These are phyloP conservation scores for Miscanthus lutarioriparius DNA, from an alignment of 176 grass and related monocot species.

Conservation along the genomic window DNA sequence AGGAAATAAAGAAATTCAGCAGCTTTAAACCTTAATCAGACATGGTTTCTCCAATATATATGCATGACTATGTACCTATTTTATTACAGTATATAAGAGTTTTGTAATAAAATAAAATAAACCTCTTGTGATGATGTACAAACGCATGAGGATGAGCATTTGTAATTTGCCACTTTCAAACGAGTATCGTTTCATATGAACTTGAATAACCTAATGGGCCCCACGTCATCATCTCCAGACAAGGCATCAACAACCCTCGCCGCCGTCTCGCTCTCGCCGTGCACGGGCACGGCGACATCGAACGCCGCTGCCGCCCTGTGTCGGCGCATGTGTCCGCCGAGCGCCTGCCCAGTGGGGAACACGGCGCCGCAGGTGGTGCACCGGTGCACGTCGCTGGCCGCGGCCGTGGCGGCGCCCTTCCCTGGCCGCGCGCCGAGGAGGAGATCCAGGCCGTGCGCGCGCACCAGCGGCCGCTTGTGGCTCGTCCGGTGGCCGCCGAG, in stretches of 20 bases:
- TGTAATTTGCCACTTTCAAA: too few relatives aligned
- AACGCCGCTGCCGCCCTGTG: slow-evolving; percentile 22
- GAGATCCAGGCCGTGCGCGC: slow-evolving; percentile 41
- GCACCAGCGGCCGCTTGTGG: slow-evolving; percentile 57
- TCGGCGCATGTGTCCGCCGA: slow-evolving; percentile 62
- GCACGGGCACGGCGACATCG: too few relatives aligned
- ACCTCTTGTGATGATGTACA: too few relatives aligned
- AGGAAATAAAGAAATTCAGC: too few relatives aligned
- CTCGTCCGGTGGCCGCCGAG: slow-evolving; percentile 72
- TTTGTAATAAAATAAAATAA: too few relatives aligned
- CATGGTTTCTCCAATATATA: too few relatives aligned
- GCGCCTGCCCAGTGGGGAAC: slow-evolving; percentile 58
- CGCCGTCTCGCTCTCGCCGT: not conserved
- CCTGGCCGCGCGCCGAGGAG: slow-evolving; percentile 20
- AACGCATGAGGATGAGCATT: too few relatives aligned
- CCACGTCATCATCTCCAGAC: not conserved
- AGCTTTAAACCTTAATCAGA: too few relatives aligned
- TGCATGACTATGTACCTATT: too few relatives aligned
- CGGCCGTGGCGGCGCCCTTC: not conserved
- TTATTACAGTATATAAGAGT: too few relatives aligned
- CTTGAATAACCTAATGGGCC: not conserved
- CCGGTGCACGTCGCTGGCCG: slow-evolving; percentile 27
- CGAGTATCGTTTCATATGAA: not conserved
- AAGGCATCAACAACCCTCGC: not conserved
- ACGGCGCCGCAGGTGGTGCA: slow-evolving; percentile 39